A percentile compares a stretch with the other conserved stretches of the same genome.
These are phyloP conservation scores for Hypoxylon sp. DNA, from an alignment of 2,329 filamentous ascomycete genomes.

Conservation along the genomic window DNA sequence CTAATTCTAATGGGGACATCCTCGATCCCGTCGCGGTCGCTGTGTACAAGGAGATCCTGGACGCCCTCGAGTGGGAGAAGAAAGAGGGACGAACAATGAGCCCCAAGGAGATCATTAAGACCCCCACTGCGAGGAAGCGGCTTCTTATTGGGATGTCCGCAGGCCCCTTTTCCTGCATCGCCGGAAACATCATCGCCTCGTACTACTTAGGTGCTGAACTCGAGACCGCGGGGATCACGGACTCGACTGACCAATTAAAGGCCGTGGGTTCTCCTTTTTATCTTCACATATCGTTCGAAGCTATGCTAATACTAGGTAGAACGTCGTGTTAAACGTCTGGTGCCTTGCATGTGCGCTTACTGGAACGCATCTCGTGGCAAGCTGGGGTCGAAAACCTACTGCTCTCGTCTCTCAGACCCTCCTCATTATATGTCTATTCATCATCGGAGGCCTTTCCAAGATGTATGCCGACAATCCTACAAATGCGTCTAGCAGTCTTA, in stretches of 20 bases:
- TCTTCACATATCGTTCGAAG: background rate
- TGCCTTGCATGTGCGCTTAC: slow-evolving; percentile 60
- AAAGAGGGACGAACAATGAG: slow-evolving; percentile 58
- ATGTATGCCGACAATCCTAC: slow-evolving; percentile 53
- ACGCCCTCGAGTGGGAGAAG: slow-evolving; percentile 63
- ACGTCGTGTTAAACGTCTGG: slow-evolving; percentile 67
- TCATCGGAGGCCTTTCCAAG: slow-evolving; percentile 67
- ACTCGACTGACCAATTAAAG: slow-evolving; percentile 57
- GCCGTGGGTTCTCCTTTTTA: slow-evolving; percentile 45
- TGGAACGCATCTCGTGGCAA: slow-evolving; percentile 61
- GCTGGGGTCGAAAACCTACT: slow-evolving; percentile 62
- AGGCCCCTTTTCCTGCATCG: slow-evolving; percentile 56
- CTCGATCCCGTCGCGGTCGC: slow-evolving; percentile 57
- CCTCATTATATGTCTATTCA: slow-evolving; percentile 63
- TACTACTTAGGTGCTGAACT: slow-evolving; percentile 60
- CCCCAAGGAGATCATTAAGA: slow-evolving; percentile 58
- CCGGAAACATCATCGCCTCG: slow-evolving; percentile 60
- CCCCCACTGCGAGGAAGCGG: slow-evolving; percentile 57
- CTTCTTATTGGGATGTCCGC: slow-evolving; percentile 59
- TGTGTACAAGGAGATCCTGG: slow-evolving; percentile 62
- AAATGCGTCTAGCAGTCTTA: slow-evolving; percentile 49
- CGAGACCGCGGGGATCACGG: slow-evolving; percentile 59
- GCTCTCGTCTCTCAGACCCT: slow-evolving; percentile 58
- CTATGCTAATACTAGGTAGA: slow-evolving; percentile 49
- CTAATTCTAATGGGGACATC: slow-evolving; percentile 60